Base-by-base conservation (phyloP, 2,329 filamentous ascomycete genomes). In the Madurella fahalii region DNA sequence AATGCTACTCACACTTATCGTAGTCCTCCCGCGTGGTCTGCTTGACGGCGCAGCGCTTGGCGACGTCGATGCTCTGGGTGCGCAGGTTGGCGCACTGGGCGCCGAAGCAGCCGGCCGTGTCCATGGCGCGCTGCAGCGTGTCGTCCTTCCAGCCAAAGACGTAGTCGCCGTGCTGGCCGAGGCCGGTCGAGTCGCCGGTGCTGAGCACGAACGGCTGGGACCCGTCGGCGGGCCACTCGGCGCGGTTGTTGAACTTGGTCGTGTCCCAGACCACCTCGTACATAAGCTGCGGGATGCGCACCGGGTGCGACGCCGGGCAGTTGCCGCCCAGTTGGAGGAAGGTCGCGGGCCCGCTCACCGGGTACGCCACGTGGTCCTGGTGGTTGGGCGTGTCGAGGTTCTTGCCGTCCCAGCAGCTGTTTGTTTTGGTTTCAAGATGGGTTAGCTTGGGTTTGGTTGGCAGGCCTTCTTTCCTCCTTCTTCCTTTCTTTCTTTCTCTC, bases 321-420 rank as follows among this genome's bases (percentile, higher is more conserved):
- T 63, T 61, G 5, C 74, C 74, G 34, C 72, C 69, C 1, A 71
- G 48, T 3, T 40, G 32, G 17, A 63, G 48, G 64, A 72, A 72
- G 50, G 67, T 72, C 61, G 80, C 75, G 1, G 74, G 69, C 0
- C 70, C 72, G 9, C 45, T 67, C 58, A 56, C 68, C 55, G 72
- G 69, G 60, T 73, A 77, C 5, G 74, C 67, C 1, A 74, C 71
- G 61, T 74, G 71, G 54, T 68, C 66, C 51, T 75, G 69, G 65
- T 78, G 75, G 63, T 77, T 74, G 9, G 74, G 74, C 18, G 67
- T 71, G 65, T 78, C 76, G 39, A 77, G 69, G 61, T 76, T 77
- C 55, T 70, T 70, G 52, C 76, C 75, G 56, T 78, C 75, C 75
- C 76, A 78, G 68, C 76, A 77, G 30, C 74, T 76, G 46, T 13